A percentile compares a stretch with the other conserved stretches of the same genome.
Conservation (phyloP, 2,329 filamentous ascomycete genomes). For the Fusarium temperatum region DNA sequence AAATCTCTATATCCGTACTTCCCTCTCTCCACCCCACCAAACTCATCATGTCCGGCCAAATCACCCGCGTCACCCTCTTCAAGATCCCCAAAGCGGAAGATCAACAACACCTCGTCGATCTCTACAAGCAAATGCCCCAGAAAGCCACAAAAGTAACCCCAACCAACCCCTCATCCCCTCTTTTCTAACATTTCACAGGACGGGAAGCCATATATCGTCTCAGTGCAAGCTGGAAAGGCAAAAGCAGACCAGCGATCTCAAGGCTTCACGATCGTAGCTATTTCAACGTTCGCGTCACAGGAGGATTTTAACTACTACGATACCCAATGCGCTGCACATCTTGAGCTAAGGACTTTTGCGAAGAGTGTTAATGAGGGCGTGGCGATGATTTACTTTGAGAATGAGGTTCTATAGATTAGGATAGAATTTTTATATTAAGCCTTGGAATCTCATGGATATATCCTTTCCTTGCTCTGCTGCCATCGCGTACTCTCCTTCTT, state of each 20-base stretch:
- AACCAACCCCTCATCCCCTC: accelerated
- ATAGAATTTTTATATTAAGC: slow-evolving; percentile 34
- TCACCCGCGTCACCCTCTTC: slow-evolving; percentile 50
- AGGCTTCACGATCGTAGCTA: slow-evolving; percentile 66
- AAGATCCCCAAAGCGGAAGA: slow-evolving; percentile 48
- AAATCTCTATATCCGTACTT: background rate
- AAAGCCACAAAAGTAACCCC: slow-evolving; percentile 45
- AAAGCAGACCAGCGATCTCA: slow-evolving; percentile 64
- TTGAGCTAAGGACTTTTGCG: slow-evolving; percentile 45
- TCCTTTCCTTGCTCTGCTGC: slow-evolving; percentile 38
- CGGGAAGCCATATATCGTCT: slow-evolving; percentile 68
- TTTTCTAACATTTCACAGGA: slow-evolving; percentile 51
- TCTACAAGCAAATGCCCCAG: slow-evolving; percentile 46
- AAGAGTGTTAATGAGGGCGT: slow-evolving; percentile 47
- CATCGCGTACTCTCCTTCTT: slow-evolving; percentile 7
- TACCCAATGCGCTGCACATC: slow-evolving; percentile 49
- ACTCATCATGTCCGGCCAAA: slow-evolving; percentile 19
- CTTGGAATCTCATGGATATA: slow-evolving; percentile 47
- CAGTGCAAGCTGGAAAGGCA: slow-evolving; percentile 58
- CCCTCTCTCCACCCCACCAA: background rate
- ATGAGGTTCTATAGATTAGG: background rate
- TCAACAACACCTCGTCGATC: slow-evolving; percentile 41
- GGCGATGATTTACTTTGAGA: slow-evolving; percentile 64
- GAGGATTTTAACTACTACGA: slow-evolving; percentile 73
- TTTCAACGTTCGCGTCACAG: slow-evolving; percentile 63